Evolutionary conservation across 2,329 filamentous ascomycete genomes (phyloP), one percentile per base, ranked within the genome.

Genomic region (Trichoderma semiorbis): DNA sequence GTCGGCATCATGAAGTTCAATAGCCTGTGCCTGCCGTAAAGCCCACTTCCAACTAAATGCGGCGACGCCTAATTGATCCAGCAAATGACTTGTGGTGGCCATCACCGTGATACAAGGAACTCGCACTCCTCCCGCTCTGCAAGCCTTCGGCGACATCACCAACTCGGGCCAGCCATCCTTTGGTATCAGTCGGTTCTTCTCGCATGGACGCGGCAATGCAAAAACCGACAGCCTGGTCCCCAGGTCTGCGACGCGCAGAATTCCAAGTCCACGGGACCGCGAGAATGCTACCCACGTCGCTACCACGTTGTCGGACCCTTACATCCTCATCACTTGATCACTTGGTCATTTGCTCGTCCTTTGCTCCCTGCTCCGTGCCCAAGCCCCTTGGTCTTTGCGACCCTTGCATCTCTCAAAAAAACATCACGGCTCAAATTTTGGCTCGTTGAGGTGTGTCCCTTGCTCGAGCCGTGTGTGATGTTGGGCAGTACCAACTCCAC

Each of bases 231-330:
- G n/a, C 66, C 57, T 53, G 57, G 66, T 47, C 55, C 8, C 53
- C 57, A 57, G 32, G 55, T 26, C 28, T 69, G 39, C 30, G 36
- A 62, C 66, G 39, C 57, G 57, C 57, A 26, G 57, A 61, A 58
- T 53, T 21, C 66, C 66, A 47, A 62, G 36, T 34, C 7, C 66
- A 69, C 66, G 66, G 66, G 66, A 62, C 57, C n/a, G 18, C 34
- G 57, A 10, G 28, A 53, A 34, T 50, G 12, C 53, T n/a, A 50
- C 55, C 55, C 55, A 32, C 26, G 53, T 50, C 65, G 65, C 34
- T 60, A 43, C 65, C 65, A 68, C 12, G 36, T 32, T 60, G 16
- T 60, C 36, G 36, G 65, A 34, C 65, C 57, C 43, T 50, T 50
- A 50, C 43, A 21, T 50, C n/a, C 43, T 50, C 21, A 16, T 58